A percentile compares a stretch with the other conserved stretches of the same genome.
Conservation (phyloP, 2,329 filamentous ascomycete species). For the Orbilia oligospora region DNA sequence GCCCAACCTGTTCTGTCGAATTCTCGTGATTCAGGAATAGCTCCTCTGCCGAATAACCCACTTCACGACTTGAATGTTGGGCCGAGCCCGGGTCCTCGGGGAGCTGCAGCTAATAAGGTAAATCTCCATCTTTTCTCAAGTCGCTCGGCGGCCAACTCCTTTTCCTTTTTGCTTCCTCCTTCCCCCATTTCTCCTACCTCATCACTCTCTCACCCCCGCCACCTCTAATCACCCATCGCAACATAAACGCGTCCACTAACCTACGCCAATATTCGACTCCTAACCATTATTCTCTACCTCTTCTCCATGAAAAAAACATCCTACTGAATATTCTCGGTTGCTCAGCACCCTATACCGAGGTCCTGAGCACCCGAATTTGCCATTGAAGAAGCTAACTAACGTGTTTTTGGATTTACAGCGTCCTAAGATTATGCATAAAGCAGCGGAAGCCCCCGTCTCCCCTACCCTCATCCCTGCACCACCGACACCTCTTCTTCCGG, state of each 20-base stretch:
- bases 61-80: conserved; percentile 42
- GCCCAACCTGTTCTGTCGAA: conserved; percentile 41
- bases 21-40: conserved; percentile 44
- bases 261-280: not conserved
- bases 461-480: conserved; percentile 90
- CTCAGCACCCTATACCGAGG: not conserved
- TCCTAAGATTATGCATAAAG: conserved; percentile 80
- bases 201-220: not conserved
- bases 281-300: not conserved
- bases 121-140: not conserved
- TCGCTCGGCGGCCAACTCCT: not conserved
- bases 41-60: conserved; percentile 42
- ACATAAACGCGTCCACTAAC: not conserved
- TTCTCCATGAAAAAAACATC: not conserved
- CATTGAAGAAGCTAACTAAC: conserved; percentile 6
- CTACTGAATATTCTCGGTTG: not conserved
- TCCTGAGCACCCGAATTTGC: not conserved
- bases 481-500: conserved; percentile 87
- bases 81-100: conserved; percentile 42
- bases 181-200: not conserved
- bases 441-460: conserved; percentile 74
- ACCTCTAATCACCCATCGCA: not conserved
- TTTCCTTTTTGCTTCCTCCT: not conserved
- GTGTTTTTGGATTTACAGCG: conserved; percentile 72
- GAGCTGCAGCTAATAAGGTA: conserved; percentile 55